Evolutionary conservation across 768 basidiomycete genomes (phyloP), one percentile per base, ranked within the genome.

Genomic region (Auriscalpium microsporum): DNA sequence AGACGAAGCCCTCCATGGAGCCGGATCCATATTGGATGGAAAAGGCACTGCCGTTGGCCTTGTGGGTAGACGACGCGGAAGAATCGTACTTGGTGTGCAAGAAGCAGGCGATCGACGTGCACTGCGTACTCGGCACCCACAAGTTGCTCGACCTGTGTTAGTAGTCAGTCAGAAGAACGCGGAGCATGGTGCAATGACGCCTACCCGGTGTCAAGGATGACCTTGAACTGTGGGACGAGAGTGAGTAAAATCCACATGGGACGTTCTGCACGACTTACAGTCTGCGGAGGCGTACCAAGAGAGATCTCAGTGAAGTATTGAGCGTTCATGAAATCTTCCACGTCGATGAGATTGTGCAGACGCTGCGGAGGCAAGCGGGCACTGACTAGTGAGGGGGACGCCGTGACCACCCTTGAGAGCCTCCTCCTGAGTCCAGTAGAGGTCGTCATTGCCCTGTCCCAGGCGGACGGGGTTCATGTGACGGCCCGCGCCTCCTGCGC

Each of bases 1-100:
- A 97, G 53, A 98, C 87, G 67, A 88, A 93, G 54, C 96, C 96
- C 68, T 96, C 86, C 84, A 99, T 92, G 2, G 94, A 93, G 23
- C 96, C 96, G 34, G 92, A 88, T 13, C 96, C 96, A 67, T 98
- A 98, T 59, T 83, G 87, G 61, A 98, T 99, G 45, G 84, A 80
- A 65, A 99, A 98, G 6, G 79, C 75, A 48, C 90, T 76, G 6
- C 94, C 95, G 70, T 98, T 99, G 62, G 82, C 77, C 72, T 89
- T 90, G 83, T 95, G 85, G 0, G 93, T 82, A 1, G 85, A 83
- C 0, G 96, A 99, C 0, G 78, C 58, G 11, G 71, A 65, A 1
- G 89, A 84, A 61, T 96, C 87, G 67, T 96, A 98, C 76, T 96
- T 97, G 66, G 81, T 65, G 65, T 99, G 96, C 34, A 98, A 80